Evolutionary conservation across 2,329 filamentous ascomycete species (phyloP).

Genomic region (Knoxdaviesia proteae): DNA sequence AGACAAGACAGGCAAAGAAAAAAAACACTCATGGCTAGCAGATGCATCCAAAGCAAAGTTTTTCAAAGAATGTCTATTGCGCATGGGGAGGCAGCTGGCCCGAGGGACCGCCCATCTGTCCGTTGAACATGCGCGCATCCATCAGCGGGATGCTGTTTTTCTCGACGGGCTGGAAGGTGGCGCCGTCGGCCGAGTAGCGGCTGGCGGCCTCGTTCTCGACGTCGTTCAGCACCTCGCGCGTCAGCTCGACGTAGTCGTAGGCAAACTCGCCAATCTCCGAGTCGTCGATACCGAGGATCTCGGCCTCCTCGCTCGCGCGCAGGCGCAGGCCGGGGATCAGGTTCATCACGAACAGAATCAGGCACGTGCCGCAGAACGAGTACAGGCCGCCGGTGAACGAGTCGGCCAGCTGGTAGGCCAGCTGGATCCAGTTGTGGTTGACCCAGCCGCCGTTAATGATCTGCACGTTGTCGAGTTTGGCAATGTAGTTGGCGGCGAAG

Average conservation of each 20-base stretch:
- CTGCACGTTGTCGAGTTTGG: constrained; percentile 51
- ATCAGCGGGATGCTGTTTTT: constrained; percentile 28
- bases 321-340: constrained; percentile 56
- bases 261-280: constrained; percentile 84
- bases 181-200: constrained; percentile 20
- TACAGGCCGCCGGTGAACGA: constrained; percentile 56
- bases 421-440: constrained; percentile 65
- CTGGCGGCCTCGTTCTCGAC: constrained; percentile 22
- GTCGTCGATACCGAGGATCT: constrained; percentile 72
- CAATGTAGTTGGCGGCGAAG: constrained; percentile 72
- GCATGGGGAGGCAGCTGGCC: constrained; percentile 5
- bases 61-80: too few relatives aligned
- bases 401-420: constrained; percentile 69
- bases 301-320: constrained; percentile 54
- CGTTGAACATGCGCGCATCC: constrained; percentile 20
- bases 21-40: too few relatives aligned
- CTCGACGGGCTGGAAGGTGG: constrained; percentile 21
- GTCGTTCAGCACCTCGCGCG: constrained; percentile 31
- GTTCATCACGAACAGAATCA: constrained; percentile 67
- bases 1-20: too few relatives aligned
- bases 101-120: constrained; percentile 6
- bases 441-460: constrained; percentile 60
- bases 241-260: constrained; percentile 84
- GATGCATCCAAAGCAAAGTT: too few relatives aligned
- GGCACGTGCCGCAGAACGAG: constrained; percentile 55